These are phyloP conservation scores for Deinandra increscens DNA, from an alignment of 129 eudicot species.

Conservation along the genomic window DNA sequence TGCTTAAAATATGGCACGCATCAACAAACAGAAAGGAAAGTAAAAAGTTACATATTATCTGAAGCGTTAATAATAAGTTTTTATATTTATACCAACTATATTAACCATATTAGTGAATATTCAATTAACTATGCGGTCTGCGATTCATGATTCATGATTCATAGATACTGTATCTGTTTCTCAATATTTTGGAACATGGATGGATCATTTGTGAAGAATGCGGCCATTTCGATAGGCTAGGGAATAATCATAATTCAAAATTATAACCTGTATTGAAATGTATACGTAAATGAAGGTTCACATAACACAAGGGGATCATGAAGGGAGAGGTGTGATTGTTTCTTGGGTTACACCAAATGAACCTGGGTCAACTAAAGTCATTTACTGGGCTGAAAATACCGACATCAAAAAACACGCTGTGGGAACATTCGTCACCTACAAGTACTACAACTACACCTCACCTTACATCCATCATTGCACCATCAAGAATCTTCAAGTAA, in stretches of 20 bases:
- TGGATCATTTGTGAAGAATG: too few relatives aligned
- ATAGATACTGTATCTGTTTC: background rate
- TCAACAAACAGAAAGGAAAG: background rate
- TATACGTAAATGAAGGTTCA: constrained; percentile 57
- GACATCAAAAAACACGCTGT: constrained; percentile 32
- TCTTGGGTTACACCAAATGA: constrained; percentile 83
- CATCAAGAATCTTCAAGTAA: constrained; percentile 59
- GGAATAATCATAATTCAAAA: background rate
- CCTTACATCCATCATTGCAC: constrained; percentile 94
- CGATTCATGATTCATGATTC: background rate
- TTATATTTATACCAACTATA: background rate
- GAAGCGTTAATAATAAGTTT: background rate
- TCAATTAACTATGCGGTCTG: background rate
- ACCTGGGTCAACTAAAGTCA: constrained; percentile 61
- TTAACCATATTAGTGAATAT: background rate
- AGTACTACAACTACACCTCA: constrained; percentile 78
- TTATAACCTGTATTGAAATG: background rate
- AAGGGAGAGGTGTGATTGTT: constrained; percentile 71
- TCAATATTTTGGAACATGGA: too few relatives aligned
- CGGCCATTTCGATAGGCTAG: too few relatives aligned
- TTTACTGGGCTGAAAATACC: constrained; percentile 69
- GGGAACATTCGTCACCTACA: constrained; percentile 61
- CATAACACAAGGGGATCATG: constrained; percentile 91
- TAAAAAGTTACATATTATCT: background rate
- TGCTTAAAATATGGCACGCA: too few relatives aligned